Evolutionary conservation across 1,139 yeast species (phyloP).

Genomic region (Candida gigantensis): DNA sequence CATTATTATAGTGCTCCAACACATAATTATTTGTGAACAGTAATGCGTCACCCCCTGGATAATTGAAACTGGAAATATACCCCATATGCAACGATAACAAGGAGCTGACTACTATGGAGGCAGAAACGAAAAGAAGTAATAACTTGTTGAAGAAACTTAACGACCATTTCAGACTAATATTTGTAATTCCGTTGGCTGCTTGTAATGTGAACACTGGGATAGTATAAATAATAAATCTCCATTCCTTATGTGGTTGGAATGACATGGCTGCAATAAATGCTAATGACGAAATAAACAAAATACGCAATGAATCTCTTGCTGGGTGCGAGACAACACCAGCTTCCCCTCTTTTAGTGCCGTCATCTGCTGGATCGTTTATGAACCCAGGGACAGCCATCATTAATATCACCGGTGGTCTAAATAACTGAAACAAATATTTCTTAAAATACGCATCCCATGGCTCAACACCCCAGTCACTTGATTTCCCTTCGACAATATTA

Average conservation of each 20-base stretch:
- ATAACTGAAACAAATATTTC: constrained; percentile 43
- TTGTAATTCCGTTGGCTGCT: constrained; percentile 66
- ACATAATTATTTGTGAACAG: constrained; percentile 50
- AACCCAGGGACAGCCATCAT: constrained; percentile 47
- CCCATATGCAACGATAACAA: constrained; percentile 53
- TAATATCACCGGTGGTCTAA: constrained; percentile 67
- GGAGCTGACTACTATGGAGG: constrained; percentile 34
- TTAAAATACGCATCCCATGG: constrained; percentile 71
- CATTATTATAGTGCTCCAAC: constrained; percentile 15
- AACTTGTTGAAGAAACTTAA: constrained; percentile 30
- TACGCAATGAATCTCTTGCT: constrained; percentile 37
- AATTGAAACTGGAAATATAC: constrained; percentile 69
- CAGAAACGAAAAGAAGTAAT: constrained; percentile 27
- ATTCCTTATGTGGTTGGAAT: constrained; percentile 88
- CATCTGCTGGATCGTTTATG: constrained; percentile 39
- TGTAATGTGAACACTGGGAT: constrained; percentile 66
- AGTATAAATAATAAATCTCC: constrained; percentile 83
- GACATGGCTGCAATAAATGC: constrained; percentile 66
- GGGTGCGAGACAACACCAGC: constrained; percentile 39
- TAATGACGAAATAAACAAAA: constrained; percentile 44
- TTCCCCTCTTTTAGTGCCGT: constrained; percentile 16
- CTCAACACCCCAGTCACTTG: constrained; percentile 82
- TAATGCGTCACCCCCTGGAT: constrained; percentile 88
- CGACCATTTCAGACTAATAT: constrained; percentile 35
- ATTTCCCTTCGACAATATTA: constrained; percentile 72